Conservation (phyloP, 345 rosid species). For the Arabis alpina region DNA sequence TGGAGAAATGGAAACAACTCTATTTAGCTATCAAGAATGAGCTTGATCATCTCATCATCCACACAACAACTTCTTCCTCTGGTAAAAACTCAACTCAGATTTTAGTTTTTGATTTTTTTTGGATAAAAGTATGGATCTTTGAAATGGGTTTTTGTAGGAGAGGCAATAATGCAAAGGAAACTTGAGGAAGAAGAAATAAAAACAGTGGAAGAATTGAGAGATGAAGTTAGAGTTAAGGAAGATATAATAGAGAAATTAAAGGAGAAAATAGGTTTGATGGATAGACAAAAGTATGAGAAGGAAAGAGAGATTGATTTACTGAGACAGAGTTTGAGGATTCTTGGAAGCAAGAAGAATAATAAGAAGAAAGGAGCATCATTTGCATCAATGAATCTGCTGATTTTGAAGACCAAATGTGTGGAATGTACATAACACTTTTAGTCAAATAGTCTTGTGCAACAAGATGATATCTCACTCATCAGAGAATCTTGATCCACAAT, state of each 20-base stretch:
- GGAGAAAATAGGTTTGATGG: conserved; percentile 48
- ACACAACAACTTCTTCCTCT: conserved; percentile 54
- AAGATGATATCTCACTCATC: conserved; percentile 3
- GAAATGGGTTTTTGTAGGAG: conserved; percentile 41
- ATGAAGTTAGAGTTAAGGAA: conserved; percentile 62
- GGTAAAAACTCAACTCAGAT: conserved; percentile 23
- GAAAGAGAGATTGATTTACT: conserved; percentile 67
- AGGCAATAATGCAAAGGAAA: conserved; percentile 48
- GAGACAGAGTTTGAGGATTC: conserved; percentile 72
- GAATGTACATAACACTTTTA: conserved; percentile 38
- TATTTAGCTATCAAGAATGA: conserved; percentile 82
- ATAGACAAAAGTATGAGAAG: conserved; percentile 54
- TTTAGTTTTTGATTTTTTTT: not conserved
- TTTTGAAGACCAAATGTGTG: conserved; percentile 40
- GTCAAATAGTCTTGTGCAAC: conserved; percentile 36
- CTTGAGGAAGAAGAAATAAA: conserved; percentile 50
- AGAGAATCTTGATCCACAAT: conserved; percentile 30
- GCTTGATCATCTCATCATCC: conserved; percentile 81
- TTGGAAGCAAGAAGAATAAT: conserved; percentile 45
- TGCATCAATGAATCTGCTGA: conserved; percentile 23
- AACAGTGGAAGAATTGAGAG: conserved; percentile 54
- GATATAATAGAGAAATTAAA: conserved; percentile 51
- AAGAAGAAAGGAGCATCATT: conserved; percentile 23
- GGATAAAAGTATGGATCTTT: conserved; percentile 16
- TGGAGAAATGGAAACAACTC: conserved; percentile 85